Conservation (phyloP, 2,329 filamentous ascomycete species). For the Aspergillus texensis region DNA sequence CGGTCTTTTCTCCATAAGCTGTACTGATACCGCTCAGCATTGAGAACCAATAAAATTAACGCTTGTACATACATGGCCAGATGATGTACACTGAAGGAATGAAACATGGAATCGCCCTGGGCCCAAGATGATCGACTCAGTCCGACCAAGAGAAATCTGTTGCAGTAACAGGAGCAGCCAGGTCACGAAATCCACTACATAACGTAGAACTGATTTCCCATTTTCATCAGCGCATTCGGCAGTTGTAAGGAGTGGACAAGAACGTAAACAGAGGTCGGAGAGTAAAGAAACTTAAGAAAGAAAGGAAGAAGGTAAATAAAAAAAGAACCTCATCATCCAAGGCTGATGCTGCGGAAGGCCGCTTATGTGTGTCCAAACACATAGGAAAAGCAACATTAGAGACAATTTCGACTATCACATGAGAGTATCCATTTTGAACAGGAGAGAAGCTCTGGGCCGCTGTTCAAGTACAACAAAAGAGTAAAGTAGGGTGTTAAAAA, state of each 20-base stretch:
- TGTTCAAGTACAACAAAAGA: conserved; percentile 8
- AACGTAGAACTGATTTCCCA: neutral
- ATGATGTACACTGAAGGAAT: conserved; percentile 4
- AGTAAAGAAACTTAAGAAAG: neutral
- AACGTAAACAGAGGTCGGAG: neutral
- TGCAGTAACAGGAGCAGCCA: neutral
- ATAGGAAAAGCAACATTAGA: conserved; percentile 7
- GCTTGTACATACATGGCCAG: conserved; percentile 7
- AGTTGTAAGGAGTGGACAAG: neutral
- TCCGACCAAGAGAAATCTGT: neutral
- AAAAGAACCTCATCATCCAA: neutral
- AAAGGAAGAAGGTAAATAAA: neutral
- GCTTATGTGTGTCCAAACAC: neutral
- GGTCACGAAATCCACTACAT: neutral
- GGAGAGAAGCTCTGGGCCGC: neutral
- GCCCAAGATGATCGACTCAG: neutral
- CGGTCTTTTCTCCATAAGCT: neutral
- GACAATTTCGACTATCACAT: conserved; percentile 6
- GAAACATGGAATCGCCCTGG: neutral
- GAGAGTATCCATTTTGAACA: neutral
- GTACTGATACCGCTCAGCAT: neutral
- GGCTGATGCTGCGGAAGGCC: neutral
- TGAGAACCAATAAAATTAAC: neutral
- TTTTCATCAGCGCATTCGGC: neutral
- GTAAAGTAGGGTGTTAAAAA: neutral